Percentiles rank a stretch among this genome's conserved stretches.
Evolutionary conservation across 371 early-diverging fungal genomes (phyloP).

Genomic region (Lichtheimia ornata): DNA sequence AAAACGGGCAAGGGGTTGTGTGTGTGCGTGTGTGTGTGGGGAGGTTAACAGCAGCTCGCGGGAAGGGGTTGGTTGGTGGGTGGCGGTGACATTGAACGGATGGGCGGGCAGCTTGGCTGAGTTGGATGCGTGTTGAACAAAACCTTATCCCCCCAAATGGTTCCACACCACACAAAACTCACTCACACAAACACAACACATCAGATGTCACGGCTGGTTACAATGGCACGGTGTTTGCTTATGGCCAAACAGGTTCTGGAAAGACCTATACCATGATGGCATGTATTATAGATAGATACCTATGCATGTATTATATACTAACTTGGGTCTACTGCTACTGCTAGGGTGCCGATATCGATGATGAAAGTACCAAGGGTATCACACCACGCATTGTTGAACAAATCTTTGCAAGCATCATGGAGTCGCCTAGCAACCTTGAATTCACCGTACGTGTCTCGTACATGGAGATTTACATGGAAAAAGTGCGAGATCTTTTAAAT

Average conservation of each 20-base stretch:
- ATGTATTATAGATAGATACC: not conserved
- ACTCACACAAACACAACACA: not conserved
- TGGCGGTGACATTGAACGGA: too few species aligned
- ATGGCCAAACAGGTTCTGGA: slow-evolving; percentile 94
- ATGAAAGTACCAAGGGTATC: slow-evolving; percentile 79
- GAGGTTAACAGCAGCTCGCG: not conserved
- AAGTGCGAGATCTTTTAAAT: slow-evolving; percentile 89
- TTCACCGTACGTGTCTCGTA: slow-evolving; percentile 91
- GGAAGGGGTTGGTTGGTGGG: too few species aligned
- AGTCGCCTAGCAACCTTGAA: slow-evolving; percentile 80
- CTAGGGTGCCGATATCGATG: slow-evolving; percentile 66
- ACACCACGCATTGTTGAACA: slow-evolving; percentile 87
- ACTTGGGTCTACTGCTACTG: not conserved
- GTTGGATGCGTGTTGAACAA: not conserved
- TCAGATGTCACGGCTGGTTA: slow-evolving; percentile 51
- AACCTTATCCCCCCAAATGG: not conserved
- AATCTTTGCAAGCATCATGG: slow-evolving; percentile 79
- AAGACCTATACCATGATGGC: slow-evolving; percentile 98
- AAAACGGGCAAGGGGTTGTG: not conserved
- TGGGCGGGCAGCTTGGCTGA: not conserved
- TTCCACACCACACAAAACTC: too few species aligned
- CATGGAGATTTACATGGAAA: slow-evolving; percentile 99
- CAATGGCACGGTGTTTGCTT: slow-evolving; percentile 96
- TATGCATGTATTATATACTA: not conserved
- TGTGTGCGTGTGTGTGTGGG: not conserved